phyloP scores from a whole-genome alignment of 345 rosid genomes.

The Pistacia vera region DNA sequence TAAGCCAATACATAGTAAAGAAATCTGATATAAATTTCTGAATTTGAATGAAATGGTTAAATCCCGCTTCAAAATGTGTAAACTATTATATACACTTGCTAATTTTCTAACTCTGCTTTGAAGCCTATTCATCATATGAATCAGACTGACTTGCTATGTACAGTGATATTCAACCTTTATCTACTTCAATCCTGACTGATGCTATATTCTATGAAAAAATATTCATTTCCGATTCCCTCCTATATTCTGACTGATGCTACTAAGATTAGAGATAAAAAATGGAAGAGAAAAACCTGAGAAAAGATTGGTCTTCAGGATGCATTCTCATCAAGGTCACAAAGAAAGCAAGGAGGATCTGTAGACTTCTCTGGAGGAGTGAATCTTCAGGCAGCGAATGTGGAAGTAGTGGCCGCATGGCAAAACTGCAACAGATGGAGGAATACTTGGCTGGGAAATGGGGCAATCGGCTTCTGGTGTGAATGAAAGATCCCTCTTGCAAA shows the following conservation, averaged over 20 bases:
- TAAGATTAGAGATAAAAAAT: neutral
- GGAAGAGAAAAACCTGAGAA: no score
- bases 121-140: neutral
- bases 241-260: slow-evolving; percentile 3
- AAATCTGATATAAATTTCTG: neutral
- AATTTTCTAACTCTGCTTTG: neutral
- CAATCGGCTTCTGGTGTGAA: slow-evolving; percentile 24
- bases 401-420: slow-evolving; percentile 53
- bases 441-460: slow-evolving; percentile 23
- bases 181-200: neutral
- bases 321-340: slow-evolving; percentile 33
- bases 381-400: slow-evolving; percentile 42
- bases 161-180: neutral
- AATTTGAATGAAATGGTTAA: neutral
- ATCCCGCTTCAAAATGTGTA: neutral
- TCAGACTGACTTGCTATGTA: neutral
- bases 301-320: no score
- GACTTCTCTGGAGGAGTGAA: slow-evolving; percentile 28
- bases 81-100: neutral
- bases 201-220: no score
- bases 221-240: neutral
- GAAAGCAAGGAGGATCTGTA: slow-evolving; percentile 41
- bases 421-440: slow-evolving; percentile 37
- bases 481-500: slow-evolving; percentile 50
- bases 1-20: neutral